phyloP scores from a whole-genome alignment of 345 rosid species.

The Brassica cretica region DNA sequence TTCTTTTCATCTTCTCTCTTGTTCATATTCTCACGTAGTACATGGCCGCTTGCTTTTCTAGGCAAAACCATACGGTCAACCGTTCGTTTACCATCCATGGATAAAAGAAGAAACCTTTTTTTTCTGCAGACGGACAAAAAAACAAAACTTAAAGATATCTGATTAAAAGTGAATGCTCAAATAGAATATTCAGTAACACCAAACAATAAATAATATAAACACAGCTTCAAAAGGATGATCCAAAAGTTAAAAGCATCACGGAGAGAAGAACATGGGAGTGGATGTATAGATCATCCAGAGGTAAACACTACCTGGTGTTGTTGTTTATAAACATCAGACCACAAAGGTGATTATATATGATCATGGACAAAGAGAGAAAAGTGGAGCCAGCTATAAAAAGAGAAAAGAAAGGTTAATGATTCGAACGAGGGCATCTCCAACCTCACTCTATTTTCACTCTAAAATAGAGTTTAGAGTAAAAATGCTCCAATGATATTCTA shows the following conservation, averaged over 20 bases:
- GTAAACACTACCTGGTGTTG: neutral
- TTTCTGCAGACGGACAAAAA: constrained; percentile 17
- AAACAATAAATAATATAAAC: constrained; percentile 12
- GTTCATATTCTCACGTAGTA: constrained; percentile 57
- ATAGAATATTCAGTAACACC: constrained; percentile 18
- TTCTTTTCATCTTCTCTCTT: constrained; percentile 53
- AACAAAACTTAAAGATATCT: neutral
- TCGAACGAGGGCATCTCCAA: neutral
- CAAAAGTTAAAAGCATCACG: neutral
- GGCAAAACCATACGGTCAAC: constrained; percentile 39
- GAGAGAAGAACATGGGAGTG: constrained; percentile 11
- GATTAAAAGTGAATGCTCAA: constrained; percentile 2
- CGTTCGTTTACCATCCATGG: constrained; percentile 78
- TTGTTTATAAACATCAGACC: constrained; percentile 22
- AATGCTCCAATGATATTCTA: too few species aligned
- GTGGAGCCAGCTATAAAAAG: neutral
- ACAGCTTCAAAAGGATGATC: constrained; percentile 8
- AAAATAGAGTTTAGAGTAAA: too few species aligned
- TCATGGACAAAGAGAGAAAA: constrained; percentile 28
- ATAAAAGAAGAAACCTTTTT: neutral
- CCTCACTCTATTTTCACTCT: too few species aligned
- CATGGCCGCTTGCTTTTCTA: constrained; percentile 54
- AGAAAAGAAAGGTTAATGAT: too few species aligned
- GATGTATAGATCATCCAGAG: constrained; percentile 24
- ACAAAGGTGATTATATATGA: constrained; percentile 10